These are phyloP conservation scores for Delonix regia DNA, from an alignment of 306 rosid species.

Conservation along the genomic window DNA sequence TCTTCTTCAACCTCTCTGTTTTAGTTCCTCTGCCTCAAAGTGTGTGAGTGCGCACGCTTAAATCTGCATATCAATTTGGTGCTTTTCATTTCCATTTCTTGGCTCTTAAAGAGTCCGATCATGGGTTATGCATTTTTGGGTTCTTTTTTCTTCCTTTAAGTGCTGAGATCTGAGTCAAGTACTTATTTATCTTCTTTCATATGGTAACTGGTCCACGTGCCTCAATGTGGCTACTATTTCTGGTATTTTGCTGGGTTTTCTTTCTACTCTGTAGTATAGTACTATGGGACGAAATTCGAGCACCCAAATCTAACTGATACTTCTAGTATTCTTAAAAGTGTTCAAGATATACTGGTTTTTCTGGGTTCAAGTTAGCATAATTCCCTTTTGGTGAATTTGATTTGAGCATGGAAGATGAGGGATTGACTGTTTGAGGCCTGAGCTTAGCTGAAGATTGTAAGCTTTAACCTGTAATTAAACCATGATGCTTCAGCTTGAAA, in stretches of 20 bases:
- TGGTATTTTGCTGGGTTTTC: slow-evolving; percentile 8
- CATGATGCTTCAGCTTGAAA: not conserved
- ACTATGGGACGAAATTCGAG: not conserved
- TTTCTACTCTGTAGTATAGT: slow-evolving; percentile 5
- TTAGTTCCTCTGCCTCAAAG: not conserved
- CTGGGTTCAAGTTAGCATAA: not conserved
- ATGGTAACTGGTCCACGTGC: not conserved
- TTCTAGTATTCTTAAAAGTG: not conserved
- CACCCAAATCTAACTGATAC: not conserved
- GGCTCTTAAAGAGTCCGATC: not conserved
- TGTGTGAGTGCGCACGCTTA: not conserved
- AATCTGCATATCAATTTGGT: not conserved
- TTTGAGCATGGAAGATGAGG: not conserved
- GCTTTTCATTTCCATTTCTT: not conserved
- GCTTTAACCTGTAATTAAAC: not conserved
- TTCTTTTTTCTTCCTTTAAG: not conserved
- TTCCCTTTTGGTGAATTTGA: not conserved
- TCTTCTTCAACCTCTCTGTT: slow-evolving; percentile 9
- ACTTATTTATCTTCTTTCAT: not conserved
- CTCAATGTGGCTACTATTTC: slow-evolving; percentile 10
- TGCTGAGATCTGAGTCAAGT: slow-evolving; percentile 57
- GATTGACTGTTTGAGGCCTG: not conserved
- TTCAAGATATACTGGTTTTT: not conserved
- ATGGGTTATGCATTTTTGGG: not conserved
- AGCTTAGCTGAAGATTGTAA: not conserved